Evolutionary conservation across 1,284 basidiomycete species (phyloP).

Genomic region (Tilletia horrida): DNA sequence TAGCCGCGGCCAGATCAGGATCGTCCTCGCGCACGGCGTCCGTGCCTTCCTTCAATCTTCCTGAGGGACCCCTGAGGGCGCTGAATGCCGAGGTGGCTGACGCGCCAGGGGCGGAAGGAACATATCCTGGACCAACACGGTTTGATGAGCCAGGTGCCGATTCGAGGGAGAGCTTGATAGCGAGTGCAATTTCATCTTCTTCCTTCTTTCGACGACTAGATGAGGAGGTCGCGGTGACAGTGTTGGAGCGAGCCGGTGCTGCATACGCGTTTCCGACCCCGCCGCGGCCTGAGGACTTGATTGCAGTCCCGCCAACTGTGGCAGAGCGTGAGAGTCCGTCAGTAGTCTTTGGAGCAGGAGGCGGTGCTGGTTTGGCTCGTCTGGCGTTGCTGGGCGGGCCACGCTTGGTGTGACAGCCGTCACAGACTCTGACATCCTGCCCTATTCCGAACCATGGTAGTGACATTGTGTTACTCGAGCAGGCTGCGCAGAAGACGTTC

Average conservation of each 20-base stretch:
- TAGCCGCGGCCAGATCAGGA: conserved; percentile 86
- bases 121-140: conserved; percentile 60
- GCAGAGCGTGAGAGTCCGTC: conserved; percentile 35
- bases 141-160: conserved; percentile 12
- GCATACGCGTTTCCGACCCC: conserved; percentile 26
- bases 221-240: conserved; percentile 35
- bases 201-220: conserved; percentile 57
- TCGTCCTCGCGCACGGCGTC: conserved; percentile 88
- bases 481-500: conserved; percentile 89
- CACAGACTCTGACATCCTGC: conserved; percentile 90
- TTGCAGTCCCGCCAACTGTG: conserved; percentile 27
- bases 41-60: conserved; percentile 48
- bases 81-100: conserved; percentile 60
- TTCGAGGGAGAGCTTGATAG: conserved; percentile 81
- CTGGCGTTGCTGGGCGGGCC: conserved; percentile 19
- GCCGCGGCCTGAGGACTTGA: conserved; percentile 35
- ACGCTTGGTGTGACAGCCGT: conserved; percentile 65
- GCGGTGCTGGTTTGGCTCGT: background rate
- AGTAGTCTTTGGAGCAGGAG: conserved; percentile 33
- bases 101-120: conserved; percentile 63
- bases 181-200: conserved; percentile 86
- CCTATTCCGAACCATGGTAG: conserved; percentile 91
- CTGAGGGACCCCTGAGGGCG: conserved; percentile 49
- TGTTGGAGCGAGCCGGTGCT: conserved; percentile 50
- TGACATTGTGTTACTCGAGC: conserved; percentile 78